Conservation (phyloP, 139 green algal genomes). For the Micromonas pusilla region DNA sequence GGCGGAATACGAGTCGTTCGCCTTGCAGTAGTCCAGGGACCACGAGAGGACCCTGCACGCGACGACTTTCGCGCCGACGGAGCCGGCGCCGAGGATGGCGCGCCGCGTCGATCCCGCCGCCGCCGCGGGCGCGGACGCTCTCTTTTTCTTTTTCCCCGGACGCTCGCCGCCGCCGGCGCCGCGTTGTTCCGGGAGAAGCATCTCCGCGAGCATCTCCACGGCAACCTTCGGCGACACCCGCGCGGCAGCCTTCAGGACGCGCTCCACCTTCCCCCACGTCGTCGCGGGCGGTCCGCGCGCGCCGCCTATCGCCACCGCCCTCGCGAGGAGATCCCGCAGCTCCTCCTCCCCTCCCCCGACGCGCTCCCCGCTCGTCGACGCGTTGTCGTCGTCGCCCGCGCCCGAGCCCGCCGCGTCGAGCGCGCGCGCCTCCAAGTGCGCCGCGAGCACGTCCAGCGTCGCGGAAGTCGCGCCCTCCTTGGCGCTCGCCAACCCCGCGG, state of each 20-base stretch:
- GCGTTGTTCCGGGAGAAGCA: no score
- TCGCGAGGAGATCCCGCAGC: neutral
- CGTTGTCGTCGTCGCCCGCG: no score
- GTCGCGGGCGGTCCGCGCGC: no score
- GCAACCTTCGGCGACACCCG: neutral
- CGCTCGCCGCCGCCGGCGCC: neutral
- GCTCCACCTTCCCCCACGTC: neutral
- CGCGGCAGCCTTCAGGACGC: neutral
- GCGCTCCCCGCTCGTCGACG: neutral
- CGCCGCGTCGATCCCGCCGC: no score
- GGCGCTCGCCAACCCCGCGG: no score
- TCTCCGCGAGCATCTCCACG: neutral
- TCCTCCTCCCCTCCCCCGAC: neutral
- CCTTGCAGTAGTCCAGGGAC: no score
- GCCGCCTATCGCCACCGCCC: neutral
- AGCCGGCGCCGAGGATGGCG: no score
- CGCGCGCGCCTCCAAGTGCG: neutral
- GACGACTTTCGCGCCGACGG: no score
- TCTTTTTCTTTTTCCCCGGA: neutral
- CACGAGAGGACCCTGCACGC: neutral
- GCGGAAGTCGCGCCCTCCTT: neutral
- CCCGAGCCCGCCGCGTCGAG: neutral
- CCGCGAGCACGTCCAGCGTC: neutral
- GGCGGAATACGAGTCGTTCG: no score
- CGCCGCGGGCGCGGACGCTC: no score